phyloP scores from a whole-genome alignment of 345 rosid species.

The Toxicodendron radicans region DNA sequence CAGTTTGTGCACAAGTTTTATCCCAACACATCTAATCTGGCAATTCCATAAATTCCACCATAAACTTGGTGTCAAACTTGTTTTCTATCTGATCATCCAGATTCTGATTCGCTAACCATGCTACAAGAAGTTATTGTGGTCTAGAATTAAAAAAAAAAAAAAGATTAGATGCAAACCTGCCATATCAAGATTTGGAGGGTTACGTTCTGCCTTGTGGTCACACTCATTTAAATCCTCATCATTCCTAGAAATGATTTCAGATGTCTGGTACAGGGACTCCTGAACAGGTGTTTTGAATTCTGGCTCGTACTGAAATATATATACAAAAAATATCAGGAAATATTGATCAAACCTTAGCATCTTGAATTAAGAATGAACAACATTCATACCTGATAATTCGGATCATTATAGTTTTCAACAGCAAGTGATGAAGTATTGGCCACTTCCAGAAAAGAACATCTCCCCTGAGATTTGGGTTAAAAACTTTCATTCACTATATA shows the following conservation, averaged over 20 bases:
- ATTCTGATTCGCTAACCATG: not conserved
- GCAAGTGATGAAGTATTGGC: conserved; percentile 13
- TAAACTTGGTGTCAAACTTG: no score
- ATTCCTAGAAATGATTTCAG: conserved; percentile 3
- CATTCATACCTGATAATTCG: conserved; percentile 11
- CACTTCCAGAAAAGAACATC: conserved; percentile 8
- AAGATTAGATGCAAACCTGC: conserved; percentile 23
- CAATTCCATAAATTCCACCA: no score
- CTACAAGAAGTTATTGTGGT: not conserved
- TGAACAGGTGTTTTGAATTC: not conserved
- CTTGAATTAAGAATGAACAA: not conserved
- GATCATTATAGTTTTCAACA: conserved; percentile 8
- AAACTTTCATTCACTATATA: not conserved
- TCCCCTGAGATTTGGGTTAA: conserved; percentile 14
- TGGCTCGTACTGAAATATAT: conserved; percentile 2
- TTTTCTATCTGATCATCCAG: not conserved
- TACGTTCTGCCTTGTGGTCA: not conserved
- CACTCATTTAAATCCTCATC: conserved; percentile 16
- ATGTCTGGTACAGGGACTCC: not conserved
- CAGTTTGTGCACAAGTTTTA: no score
- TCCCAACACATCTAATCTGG: no score
- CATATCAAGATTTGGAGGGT: conserved; percentile 4
- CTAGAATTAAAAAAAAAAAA: not conserved
- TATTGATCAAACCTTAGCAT: not conserved
- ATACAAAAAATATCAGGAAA: not conserved